Evolutionary conservation across 495 filamentous ascomycete species (phyloP), one percentile per base, ranked within the genome.

Genomic region (Penicillium argentinense): DNA sequence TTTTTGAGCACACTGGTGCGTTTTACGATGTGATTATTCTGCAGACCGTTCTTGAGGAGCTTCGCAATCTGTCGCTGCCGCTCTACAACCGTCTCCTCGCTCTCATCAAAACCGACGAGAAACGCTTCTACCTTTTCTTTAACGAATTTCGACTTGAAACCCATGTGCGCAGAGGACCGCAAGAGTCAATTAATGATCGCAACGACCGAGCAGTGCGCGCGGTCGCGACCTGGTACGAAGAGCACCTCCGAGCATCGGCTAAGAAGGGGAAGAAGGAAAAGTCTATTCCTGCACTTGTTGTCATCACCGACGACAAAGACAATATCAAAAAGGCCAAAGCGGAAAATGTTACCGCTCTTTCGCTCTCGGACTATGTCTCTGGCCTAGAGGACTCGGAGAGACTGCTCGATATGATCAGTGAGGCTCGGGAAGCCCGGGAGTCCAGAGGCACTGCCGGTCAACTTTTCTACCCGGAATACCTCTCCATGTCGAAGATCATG

Each of bases 41-140:
- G 32, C 95, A 98, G 64, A 95, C 91, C 1, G 93, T 97, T 21
- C 83, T 98, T 16, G 93, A 98, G 67, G 93, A 97, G 69, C 80
- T 98, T 39, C 84, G 87, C 54, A 96, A 97, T 62, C 83, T 91
- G 39, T 97, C 93, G 8, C 64, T 97, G 42, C 93, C 93, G 17
- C 77, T 98, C 39, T 98, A 97, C 73, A 96, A 96, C 60, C 90
- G 93, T 28, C 75, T 97, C 13, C 81, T 97, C 40, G 79, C 83
- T 14, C 72, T 98, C 56, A 95, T 91, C 22, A 95, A 88, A 63
- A 96, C 90, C 56, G 88, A 95, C 57, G 91, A 95, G 26, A 97
- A 97, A 70, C 82, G 91, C 11, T 97, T 95, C 61, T 97, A 96
- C 64, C 87, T 98, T 34, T 98, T 98, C 69, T 97, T 97, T 77